Percentiles rank a stretch among this genome's conserved stretches.
Evolutionary conservation across 129 eudicot species (phyloP).

Genomic region (Gnaphalium uliginosum): DNA sequence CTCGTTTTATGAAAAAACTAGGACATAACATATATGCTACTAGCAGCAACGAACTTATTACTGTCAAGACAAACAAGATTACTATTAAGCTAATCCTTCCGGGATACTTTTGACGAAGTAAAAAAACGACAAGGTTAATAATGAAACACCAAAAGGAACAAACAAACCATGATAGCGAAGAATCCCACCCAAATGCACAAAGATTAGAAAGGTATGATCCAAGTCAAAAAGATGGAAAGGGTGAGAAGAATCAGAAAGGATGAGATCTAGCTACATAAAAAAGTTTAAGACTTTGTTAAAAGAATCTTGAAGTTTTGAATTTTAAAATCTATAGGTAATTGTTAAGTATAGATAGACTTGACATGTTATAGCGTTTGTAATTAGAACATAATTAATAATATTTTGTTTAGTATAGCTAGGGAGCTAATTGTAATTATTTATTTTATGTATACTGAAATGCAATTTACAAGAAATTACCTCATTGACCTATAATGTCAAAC

Average conservation of each 20-base stretch:
- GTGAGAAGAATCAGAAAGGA: constrained; percentile 21
- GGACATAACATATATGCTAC: not conserved
- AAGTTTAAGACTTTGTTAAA: no score
- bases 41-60: no score
- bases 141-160: not conserved
- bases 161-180: constrained; percentile 29
- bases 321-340: no score
- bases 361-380: no score
- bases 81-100: not conserved
- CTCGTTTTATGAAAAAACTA: not conserved
- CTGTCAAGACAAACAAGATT: not conserved
- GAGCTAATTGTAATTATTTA: no score
- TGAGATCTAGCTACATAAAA: constrained; percentile 18
- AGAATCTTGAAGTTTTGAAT: no score
- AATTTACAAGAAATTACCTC: no score
- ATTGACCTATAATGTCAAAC: no score
- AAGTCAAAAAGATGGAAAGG: constrained; percentile 19
- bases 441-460: no score
- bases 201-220: constrained; percentile 21
- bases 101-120: not conserved
- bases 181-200: constrained; percentile 18
- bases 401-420: no score
- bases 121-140: constrained; percentile 4
- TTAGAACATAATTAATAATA: no score
- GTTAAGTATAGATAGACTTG: no score